Evolutionary conservation across 108 stramenopile genomes (phyloP).

Genomic region (Discostella pseudostelligera): DNA sequence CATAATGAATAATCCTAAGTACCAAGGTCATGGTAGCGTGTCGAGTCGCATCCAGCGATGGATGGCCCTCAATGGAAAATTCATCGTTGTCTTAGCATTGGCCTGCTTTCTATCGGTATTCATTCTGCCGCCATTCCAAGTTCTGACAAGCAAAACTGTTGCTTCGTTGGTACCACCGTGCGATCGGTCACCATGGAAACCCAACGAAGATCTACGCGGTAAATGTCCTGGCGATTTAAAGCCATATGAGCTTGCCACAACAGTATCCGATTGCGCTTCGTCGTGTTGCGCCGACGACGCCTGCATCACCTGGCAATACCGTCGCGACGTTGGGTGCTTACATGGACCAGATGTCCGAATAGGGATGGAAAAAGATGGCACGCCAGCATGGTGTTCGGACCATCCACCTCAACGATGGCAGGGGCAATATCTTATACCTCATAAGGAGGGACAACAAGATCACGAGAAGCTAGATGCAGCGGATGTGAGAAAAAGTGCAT

Average conservation of each 20-base stretch:
- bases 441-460: conserved; percentile 2
- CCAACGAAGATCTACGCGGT: conserved; percentile 48
- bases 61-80: conserved; percentile 13
- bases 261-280: conserved; percentile 38
- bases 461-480: not conserved
- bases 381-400: conserved; percentile 54
- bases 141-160: conserved; percentile 4
- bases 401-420: conserved; percentile 53
- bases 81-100: not conserved
- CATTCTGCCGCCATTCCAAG: conserved; percentile 13
- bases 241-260: conserved; percentile 11
- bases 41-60: conserved; percentile 13
- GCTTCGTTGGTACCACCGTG: conserved; percentile 32
- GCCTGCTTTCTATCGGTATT: conserved; percentile 3
- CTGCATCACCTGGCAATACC: conserved; percentile 57
- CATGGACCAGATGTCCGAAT: conserved; percentile 53
- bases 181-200: conserved; percentile 46
- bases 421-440: conserved; percentile 46
- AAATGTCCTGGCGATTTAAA: conserved; percentile 45
- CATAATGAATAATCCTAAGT: conserved; percentile 2
- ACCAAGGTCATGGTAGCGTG: conserved; percentile 1
- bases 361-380: conserved; percentile 59
- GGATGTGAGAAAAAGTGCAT: conserved; percentile 24
- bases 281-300: conserved; percentile 39
- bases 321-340: conserved; percentile 50